Percentiles rank a stretch among this genome's conserved stretches.
These are phyloP conservation scores for Yarrowia divulgata DNA, from an alignment of 805 yeast genomes.

Conservation along the genomic window DNA sequence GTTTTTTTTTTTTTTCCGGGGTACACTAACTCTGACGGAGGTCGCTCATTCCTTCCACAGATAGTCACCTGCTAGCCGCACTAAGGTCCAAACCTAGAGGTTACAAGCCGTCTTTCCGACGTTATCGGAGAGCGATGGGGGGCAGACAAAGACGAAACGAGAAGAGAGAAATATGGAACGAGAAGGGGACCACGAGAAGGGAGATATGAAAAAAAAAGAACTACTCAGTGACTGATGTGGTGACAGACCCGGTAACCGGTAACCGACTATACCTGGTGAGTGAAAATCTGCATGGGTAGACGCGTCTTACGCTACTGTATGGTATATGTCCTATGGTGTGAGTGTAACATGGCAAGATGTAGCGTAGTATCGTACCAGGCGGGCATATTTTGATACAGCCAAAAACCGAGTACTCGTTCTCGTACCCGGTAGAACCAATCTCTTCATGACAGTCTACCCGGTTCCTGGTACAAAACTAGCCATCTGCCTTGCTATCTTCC, in stretches of 20 bases:
- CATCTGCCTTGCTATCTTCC: neutral
- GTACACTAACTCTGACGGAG: neutral
- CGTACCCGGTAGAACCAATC: too few species aligned
- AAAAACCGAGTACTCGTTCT: too few species aligned
- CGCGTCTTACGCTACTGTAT: too few species aligned
- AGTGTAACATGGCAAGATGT: constrained; percentile 6
- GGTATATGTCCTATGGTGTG: neutral
- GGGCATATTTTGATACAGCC: too few species aligned
- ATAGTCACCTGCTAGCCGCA: constrained; percentile 27
- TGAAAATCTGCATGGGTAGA: too few species aligned
- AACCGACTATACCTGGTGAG: too few species aligned
- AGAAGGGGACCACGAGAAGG: too few species aligned
- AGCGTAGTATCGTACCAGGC: neutral
- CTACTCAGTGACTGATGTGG: too few species aligned
- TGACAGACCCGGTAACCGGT: too few species aligned
- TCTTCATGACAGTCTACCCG: too few species aligned
- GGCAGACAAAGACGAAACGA: neutral
- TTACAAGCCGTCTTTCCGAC: constrained; percentile 21
- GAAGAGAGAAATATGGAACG: neutral
- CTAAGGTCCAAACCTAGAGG: neutral
- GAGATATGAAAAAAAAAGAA: too few species aligned
- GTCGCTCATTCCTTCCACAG: constrained; percentile 39
- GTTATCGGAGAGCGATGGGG: neutral
- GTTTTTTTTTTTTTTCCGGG: neutral
- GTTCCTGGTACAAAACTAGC: too few species aligned